A percentile compares a stretch with the other conserved stretches of the same genome.
phyloP scores from a whole-genome alignment of 2,329 filamentous ascomycete genomes.

The Fusarium albidum region DNA sequence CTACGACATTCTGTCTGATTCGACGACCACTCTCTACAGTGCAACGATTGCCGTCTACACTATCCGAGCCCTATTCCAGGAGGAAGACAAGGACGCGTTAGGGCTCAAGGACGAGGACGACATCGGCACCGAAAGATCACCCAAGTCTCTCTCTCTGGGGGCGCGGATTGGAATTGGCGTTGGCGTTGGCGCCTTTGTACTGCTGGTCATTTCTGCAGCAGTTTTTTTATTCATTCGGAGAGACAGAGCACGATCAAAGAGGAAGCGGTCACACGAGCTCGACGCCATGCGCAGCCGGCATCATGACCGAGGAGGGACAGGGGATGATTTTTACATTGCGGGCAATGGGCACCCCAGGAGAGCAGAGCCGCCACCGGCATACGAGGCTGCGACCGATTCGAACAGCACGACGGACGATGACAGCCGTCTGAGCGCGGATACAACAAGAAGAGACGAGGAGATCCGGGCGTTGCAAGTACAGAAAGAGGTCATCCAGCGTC shows the following conservation, averaged over 20 bases:
- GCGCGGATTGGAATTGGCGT: slow-evolving; percentile 48
- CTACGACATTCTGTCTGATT: slow-evolving; percentile 46
- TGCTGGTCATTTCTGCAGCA: slow-evolving; percentile 40
- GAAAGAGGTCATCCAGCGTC: slow-evolving; percentile 46
- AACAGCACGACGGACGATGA: slow-evolving; percentile 35
- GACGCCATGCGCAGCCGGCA: slow-evolving; percentile 31
- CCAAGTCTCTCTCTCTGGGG: slow-evolving; percentile 38
- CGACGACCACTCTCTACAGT: slow-evolving; percentile 48
- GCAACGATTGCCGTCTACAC: slow-evolving; percentile 49
- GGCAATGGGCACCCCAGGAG: slow-evolving; percentile 27
- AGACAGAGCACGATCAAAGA: slow-evolving; percentile 28
- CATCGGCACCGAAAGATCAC: slow-evolving; percentile 31
- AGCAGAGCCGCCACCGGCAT: slow-evolving; percentile 44
- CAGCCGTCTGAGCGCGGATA: slow-evolving; percentile 32
- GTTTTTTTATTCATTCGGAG: slow-evolving; percentile 40
- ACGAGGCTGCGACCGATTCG: slow-evolving; percentile 39
- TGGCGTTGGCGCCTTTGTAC: slow-evolving; percentile 41
- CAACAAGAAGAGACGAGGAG: slow-evolving; percentile 40
- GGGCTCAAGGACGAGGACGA: slow-evolving; percentile 46
- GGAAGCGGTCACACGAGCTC: slow-evolving; percentile 37
- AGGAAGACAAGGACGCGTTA: slow-evolving; percentile 45
- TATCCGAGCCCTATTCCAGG: slow-evolving; percentile 48
- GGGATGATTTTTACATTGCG: slow-evolving; percentile 26
- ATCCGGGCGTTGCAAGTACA: slow-evolving; percentile 45
- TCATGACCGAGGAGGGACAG: slow-evolving; percentile 14